phyloP scores from a whole-genome alignment of 2,329 filamentous ascomycete genomes.

The Coniochaeta hoffmannii region DNA sequence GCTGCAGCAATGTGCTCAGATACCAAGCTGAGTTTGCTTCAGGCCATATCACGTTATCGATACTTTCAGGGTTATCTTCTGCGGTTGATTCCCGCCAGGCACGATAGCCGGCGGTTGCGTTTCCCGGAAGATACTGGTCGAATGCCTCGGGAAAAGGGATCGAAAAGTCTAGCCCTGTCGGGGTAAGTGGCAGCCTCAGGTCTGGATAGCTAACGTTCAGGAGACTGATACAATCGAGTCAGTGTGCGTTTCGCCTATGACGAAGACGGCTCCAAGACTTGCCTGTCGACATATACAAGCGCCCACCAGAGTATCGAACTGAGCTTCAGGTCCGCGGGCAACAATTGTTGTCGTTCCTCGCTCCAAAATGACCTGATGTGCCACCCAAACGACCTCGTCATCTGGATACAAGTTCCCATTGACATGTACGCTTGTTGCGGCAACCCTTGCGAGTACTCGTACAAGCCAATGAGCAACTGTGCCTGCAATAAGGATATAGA shows the following conservation, averaged over 20 bases:
- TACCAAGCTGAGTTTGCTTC: conserved; percentile 19
- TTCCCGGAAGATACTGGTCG: conserved; percentile 13
- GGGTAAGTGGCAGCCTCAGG: conserved; percentile 16
- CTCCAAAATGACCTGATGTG: conserved; percentile 17
- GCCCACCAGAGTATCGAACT: conserved; percentile 23
- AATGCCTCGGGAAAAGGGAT: conserved; percentile 18
- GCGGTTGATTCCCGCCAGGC: conserved; percentile 5
- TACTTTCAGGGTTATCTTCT: conserved; percentile 15
- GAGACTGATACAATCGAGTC: conserved; percentile 11
- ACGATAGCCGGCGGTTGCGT: conserved; percentile 10
- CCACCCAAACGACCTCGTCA: conserved; percentile 20
- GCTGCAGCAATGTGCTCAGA: conserved; percentile 16
- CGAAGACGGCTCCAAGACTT: conserved; percentile 2
- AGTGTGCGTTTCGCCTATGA: neutral
- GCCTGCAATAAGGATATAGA: conserved; percentile 18
- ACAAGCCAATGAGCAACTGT: conserved; percentile 20
- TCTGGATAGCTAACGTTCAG: conserved; percentile 19
- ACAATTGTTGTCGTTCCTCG: conserved; percentile 11
- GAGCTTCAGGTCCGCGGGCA: conserved; percentile 16
- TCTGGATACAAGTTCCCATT: conserved; percentile 18
- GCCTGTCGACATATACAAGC: conserved; percentile 21
- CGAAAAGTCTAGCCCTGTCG: conserved; percentile 9
- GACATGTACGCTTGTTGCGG: conserved; percentile 22
- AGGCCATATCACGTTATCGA: conserved; percentile 18
- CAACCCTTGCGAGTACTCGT: conserved; percentile 20